Conservation (phyloP, 345 rosid species). For the Durio zibethinus region DNA sequence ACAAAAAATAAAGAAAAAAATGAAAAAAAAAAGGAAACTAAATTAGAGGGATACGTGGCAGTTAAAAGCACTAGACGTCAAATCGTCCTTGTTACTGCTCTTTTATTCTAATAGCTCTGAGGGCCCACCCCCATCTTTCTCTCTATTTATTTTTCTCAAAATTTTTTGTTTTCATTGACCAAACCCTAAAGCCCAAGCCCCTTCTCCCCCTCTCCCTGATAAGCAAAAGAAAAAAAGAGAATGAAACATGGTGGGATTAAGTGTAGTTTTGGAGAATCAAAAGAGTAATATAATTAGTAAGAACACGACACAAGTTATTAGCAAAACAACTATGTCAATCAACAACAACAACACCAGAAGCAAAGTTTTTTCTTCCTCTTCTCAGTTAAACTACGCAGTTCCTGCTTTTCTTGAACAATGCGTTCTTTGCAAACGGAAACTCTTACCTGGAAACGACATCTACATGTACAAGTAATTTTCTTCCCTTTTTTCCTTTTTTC, state of each 20-base stretch:
- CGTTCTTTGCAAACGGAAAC: conserved; percentile 64
- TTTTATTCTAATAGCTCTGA: conserved; percentile 17
- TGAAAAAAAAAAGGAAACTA: conserved; percentile 20
- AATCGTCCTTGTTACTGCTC: conserved; percentile 52
- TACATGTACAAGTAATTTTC: conserved; percentile 88
- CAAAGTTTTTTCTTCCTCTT: conserved; percentile 9
- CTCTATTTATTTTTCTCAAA: conserved; percentile 24
- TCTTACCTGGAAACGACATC: conserved; percentile 71
- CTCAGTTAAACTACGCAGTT: conserved; percentile 7
- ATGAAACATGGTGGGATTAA: conserved; percentile 69
- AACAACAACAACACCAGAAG: background rate
- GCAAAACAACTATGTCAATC: conserved; percentile 43
- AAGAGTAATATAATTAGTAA: conserved; percentile 22
- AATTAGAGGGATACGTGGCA: conserved; percentile 52
- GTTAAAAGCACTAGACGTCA: conserved; percentile 49
- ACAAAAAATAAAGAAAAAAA: conserved; percentile 8
- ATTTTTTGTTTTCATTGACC: background rate
- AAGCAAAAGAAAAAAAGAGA: background rate
- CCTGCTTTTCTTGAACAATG: conserved; percentile 62
- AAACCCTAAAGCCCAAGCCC: no score
- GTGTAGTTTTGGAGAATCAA: conserved; percentile 62
- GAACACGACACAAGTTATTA: conserved; percentile 54
- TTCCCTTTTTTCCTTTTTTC: no score
- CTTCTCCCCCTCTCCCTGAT: background rate
- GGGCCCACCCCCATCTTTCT: conserved; percentile 26